Conservation (phyloP, 2,329 filamentous ascomycete species). For the Cladophialophora chaetospira region DNA sequence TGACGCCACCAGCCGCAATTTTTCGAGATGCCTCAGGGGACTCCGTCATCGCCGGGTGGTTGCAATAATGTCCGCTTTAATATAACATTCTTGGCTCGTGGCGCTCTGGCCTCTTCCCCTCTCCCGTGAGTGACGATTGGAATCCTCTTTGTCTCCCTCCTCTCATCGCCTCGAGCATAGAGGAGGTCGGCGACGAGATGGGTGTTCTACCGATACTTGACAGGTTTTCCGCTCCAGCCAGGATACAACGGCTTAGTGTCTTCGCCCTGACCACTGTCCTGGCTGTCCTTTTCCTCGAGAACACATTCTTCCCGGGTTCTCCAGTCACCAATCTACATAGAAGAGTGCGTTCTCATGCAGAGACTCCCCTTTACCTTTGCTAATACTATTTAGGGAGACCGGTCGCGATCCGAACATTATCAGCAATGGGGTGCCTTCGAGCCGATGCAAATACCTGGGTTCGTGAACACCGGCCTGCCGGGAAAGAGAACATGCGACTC, state of each 20-base stretch:
- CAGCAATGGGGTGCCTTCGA: slow-evolving; percentile 29
- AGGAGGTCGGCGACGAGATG: slow-evolving; percentile 21
- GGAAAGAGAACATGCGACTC: slow-evolving; percentile 28
- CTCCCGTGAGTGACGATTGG: background rate
- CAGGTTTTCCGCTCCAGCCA: slow-evolving; percentile 23
- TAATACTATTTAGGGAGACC: slow-evolving; percentile 16
- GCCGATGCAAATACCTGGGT: slow-evolving; percentile 25
- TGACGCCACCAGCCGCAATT: too few species aligned
- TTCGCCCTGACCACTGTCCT: slow-evolving; percentile 21
- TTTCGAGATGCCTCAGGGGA: slow-evolving; percentile 13
- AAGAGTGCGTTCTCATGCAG: slow-evolving; percentile 1
- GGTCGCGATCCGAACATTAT: slow-evolving; percentile 23
- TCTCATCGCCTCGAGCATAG: background rate
- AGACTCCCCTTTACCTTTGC: too few species aligned
- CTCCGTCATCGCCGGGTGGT: slow-evolving; percentile 3
- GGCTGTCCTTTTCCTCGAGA: slow-evolving; percentile 24
- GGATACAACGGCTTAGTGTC: slow-evolving; percentile 22
- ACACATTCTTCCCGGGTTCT: slow-evolving; percentile 18
- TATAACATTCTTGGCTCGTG: slow-evolving; percentile 18
- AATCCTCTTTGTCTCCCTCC: slow-evolving; percentile 2
- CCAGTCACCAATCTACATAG: slow-evolving; percentile 12
- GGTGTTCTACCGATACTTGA: slow-evolving; percentile 19
- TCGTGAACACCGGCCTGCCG: slow-evolving; percentile 27
- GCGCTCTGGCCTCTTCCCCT: background rate
- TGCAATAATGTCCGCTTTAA: slow-evolving; percentile 12